Evolutionary conservation across 2,329 filamentous ascomycete species (phyloP).

Genomic region (Acarospora socialis): DNA sequence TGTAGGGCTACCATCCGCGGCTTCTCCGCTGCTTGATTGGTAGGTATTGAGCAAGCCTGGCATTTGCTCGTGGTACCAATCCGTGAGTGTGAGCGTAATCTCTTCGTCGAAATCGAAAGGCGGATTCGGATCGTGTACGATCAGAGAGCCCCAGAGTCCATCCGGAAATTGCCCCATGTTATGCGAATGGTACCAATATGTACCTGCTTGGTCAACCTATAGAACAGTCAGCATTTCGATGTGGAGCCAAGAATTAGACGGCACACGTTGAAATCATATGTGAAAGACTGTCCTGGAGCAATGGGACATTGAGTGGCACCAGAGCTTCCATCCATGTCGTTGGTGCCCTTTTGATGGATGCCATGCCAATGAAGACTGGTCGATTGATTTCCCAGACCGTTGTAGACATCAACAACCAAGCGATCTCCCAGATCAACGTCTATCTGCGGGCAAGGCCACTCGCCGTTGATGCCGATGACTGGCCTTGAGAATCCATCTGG

Average conservation of each 20-base stretch:
- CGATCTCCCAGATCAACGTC: constrained; percentile 8
- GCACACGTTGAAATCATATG: constrained; percentile 52
- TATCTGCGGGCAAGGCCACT: constrained; percentile 9
- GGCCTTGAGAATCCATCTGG: constrained; percentile 30
- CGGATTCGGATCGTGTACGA: constrained; percentile 49
- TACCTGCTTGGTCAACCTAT: constrained; percentile 48
- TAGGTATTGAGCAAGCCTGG: constrained; percentile 26
- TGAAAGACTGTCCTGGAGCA: constrained; percentile 46
- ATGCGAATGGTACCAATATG: constrained; percentile 69
- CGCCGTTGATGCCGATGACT: constrained; percentile 9
- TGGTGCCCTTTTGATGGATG: constrained; percentile 50
- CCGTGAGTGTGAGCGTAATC: constrained; percentile 48
- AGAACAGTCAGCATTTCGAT: constrained; percentile 7
- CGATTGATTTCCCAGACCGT: constrained; percentile 9
- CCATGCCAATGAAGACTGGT: constrained; percentile 46
- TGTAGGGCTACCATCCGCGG: constrained; percentile 43
- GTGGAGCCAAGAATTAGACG: not conserved
- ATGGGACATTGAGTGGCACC: constrained; percentile 55
- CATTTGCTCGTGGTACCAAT: constrained; percentile 56
- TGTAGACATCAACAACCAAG: constrained; percentile 7
- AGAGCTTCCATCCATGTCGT: constrained; percentile 55
- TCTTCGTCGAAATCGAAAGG: constrained; percentile 52
- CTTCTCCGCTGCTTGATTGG: constrained; percentile 31
- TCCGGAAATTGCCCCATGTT: constrained; percentile 54
- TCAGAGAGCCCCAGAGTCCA: constrained; percentile 48